These are phyloP conservation scores for Calonectria leucothoes DNA, from an alignment of 2,329 filamentous ascomycete species.

Conservation along the genomic window DNA sequence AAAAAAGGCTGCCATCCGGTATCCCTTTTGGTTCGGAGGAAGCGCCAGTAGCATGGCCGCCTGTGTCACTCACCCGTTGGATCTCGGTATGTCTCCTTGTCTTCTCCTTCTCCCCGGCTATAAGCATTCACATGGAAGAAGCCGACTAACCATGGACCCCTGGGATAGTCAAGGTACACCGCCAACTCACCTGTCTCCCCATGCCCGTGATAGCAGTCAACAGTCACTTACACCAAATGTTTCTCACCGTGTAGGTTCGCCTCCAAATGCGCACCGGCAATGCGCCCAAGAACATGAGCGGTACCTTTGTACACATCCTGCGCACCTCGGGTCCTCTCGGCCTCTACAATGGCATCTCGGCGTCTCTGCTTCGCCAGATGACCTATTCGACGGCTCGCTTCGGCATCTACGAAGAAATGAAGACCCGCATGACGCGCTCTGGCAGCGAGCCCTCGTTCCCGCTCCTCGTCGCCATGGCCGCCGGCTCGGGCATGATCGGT, in stretches of 20 bases:
- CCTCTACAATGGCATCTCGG: constrained; percentile 91
- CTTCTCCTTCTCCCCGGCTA: neutral
- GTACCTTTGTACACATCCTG: constrained; percentile 86
- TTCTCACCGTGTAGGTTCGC: constrained; percentile 81
- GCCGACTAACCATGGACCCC: constrained; percentile 36
- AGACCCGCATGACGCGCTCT: constrained; percentile 66
- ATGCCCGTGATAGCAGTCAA: neutral
- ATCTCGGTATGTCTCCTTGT: constrained; percentile 75
- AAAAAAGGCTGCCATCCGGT: constrained; percentile 60
- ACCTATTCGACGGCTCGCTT: constrained; percentile 98
- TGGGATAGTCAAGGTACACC: constrained; percentile 61
- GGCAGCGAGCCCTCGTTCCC: constrained; percentile 73
- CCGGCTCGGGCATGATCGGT: constrained; percentile 85
- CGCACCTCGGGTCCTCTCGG: constrained; percentile 80
- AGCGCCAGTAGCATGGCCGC: constrained; percentile 94
- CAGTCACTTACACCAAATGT: constrained; percentile 17
- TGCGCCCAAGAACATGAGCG: constrained; percentile 82
- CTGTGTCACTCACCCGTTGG: constrained; percentile 90
- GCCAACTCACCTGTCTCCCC: neutral
- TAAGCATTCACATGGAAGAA: constrained; percentile 5
- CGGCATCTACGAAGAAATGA: constrained; percentile 95
- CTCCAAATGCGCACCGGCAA: constrained; percentile 85
- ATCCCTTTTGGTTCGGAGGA: constrained; percentile 97
- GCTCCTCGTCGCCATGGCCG: constrained; percentile 85
- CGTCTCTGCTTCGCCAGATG: constrained; percentile 90